Percentiles rank a stretch among this genome's conserved stretches.
These are phyloP conservation scores for Drosera capensis DNA, from an alignment of 148 eudicot species.

Conservation along the genomic window DNA sequence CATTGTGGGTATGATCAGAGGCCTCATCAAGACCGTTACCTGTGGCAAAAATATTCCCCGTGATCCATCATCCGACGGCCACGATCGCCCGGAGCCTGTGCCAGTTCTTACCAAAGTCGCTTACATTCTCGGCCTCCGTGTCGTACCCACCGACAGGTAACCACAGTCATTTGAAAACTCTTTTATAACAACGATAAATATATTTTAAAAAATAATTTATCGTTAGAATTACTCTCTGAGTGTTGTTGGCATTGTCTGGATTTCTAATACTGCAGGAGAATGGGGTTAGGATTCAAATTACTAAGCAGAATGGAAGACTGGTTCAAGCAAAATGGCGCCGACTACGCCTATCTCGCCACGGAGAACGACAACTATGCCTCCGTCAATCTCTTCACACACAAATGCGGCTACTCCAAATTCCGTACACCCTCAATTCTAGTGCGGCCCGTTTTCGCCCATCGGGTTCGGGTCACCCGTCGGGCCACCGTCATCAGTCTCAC, in stretches of 20 bases:
- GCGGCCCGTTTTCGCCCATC: slow-evolving; percentile 84
- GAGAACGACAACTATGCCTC: slow-evolving; percentile 73
- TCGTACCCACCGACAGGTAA: slow-evolving; percentile 66
- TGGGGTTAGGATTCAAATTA: slow-evolving; percentile 67
- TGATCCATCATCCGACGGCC: slow-evolving; percentile 6
- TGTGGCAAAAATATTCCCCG: slow-evolving; percentile 44
- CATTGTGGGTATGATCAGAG: slow-evolving; percentile 83
- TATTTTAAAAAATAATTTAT: not conserved
- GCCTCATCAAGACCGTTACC: slow-evolving; percentile 82
- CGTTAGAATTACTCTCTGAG: not conserved
- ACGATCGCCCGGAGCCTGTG: slow-evolving; percentile 10
- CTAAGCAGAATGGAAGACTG: slow-evolving; percentile 60
- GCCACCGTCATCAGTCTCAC: slow-evolving; percentile 32
- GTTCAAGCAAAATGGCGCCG: slow-evolving; percentile 61
- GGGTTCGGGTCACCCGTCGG: slow-evolving; percentile 17
- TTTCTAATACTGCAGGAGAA: slow-evolving; percentile 27
- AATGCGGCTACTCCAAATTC: slow-evolving; percentile 77
- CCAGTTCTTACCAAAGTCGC: slow-evolving; percentile 68
- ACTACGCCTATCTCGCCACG: slow-evolving; percentile 78
- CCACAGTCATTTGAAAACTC: not conserved
- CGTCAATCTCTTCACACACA: slow-evolving; percentile 53
- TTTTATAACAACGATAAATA: not conserved
- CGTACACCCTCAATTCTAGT: slow-evolving; percentile 79
- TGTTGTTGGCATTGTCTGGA: too few relatives aligned
- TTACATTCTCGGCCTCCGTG: slow-evolving; percentile 85